Evolutionary conservation across 495 filamentous ascomycete genomes (phyloP).

Genomic region (Xanthoparmelia taractica): DNA sequence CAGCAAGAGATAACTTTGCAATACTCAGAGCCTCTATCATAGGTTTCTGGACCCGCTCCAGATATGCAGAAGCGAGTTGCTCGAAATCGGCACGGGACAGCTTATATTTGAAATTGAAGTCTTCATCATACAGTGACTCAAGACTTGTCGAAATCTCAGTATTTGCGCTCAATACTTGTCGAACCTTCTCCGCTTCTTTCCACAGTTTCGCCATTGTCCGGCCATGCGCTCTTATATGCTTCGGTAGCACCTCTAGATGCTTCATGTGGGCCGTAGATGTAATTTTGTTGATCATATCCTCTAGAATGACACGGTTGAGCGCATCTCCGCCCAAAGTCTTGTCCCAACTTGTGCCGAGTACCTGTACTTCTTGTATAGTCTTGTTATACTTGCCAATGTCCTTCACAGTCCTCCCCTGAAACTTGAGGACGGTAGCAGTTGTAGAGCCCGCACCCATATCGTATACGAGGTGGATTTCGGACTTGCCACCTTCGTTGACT

Average conservation of each 20-base stretch:
- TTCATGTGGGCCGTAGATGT: slow-evolving; percentile 62
- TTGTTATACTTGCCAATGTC: slow-evolving; percentile 93
- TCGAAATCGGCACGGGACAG: slow-evolving; percentile 77
- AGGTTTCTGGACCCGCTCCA: slow-evolving; percentile 57
- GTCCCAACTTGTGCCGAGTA: slow-evolving; percentile 83
- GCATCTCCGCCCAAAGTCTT: slow-evolving; percentile 81
- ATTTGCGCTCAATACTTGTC: slow-evolving; percentile 92
- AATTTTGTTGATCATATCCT: slow-evolving; percentile 79
- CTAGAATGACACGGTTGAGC: slow-evolving; percentile 76
- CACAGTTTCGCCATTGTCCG: slow-evolving; percentile 78
- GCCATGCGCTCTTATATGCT: slow-evolving; percentile 63
- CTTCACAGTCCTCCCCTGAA: slow-evolving; percentile 84
- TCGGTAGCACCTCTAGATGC: slow-evolving; percentile 50
- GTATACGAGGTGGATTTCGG: slow-evolving; percentile 87
- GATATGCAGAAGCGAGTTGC: slow-evolving; percentile 61
- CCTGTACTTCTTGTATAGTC: slow-evolving; percentile 85
- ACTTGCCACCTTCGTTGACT: slow-evolving; percentile 73
- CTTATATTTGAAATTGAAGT: slow-evolving; percentile 90
- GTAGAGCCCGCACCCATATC: slow-evolving; percentile 99
- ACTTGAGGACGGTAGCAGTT: slow-evolving; percentile 84
- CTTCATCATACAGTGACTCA: slow-evolving; percentile 75
- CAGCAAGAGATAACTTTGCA: slow-evolving; percentile 62
- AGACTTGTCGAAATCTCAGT: slow-evolving; percentile 70
- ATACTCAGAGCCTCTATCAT: slow-evolving; percentile 66
- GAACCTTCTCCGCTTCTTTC: slow-evolving; percentile 81